phyloP scores from a whole-genome alignment of 2,329 filamentous ascomycete genomes.

The Alternaria consortialis region DNA sequence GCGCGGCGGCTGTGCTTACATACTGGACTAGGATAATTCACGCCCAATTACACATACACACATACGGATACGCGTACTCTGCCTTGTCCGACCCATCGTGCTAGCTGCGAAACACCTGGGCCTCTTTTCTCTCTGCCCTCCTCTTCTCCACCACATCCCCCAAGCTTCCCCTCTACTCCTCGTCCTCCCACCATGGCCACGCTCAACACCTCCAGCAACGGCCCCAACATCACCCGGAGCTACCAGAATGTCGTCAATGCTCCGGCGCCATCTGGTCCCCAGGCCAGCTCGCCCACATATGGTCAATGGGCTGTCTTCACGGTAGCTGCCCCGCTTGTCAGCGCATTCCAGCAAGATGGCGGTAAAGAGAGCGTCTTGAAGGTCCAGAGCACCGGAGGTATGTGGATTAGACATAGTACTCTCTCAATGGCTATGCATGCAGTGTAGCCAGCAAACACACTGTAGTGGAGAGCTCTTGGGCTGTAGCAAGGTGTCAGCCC shows the following conservation, averaged over 20 bases:
- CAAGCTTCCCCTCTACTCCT: constrained; percentile 18
- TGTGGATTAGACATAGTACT: constrained; percentile 26
- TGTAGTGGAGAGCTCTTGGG: constrained; percentile 5
- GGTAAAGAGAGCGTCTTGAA: constrained; percentile 95
- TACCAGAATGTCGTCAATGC: constrained; percentile 74
- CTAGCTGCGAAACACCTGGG: constrained; percentile 4
- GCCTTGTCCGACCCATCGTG: constrained; percentile 13
- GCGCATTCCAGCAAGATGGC: constrained; percentile 85
- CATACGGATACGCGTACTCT: constrained; percentile 18
- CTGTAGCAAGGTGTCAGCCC: constrained; percentile 19
- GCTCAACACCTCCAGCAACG: constrained; percentile 63
- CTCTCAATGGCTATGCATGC: constrained; percentile 12
- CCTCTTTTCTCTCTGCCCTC: constrained; percentile 8
- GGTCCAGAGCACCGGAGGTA: constrained; percentile 90
- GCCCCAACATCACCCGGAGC: constrained; percentile 62
- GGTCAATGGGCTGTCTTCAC: constrained; percentile 95
- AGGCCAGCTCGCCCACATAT: constrained; percentile 77
- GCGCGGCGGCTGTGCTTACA: constrained; percentile 3
- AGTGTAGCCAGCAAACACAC: neutral
- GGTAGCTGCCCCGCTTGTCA: constrained; percentile 89
- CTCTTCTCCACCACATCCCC: constrained; percentile 1
- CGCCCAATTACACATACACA: constrained; percentile 20
- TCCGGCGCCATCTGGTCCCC: constrained; percentile 63
- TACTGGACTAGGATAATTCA: constrained; percentile 3
- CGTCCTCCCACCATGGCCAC: constrained; percentile 72